Conservation (phyloP, 1,284 basidiomycete genomes). For the Fomitiporia mediterranea region DNA sequence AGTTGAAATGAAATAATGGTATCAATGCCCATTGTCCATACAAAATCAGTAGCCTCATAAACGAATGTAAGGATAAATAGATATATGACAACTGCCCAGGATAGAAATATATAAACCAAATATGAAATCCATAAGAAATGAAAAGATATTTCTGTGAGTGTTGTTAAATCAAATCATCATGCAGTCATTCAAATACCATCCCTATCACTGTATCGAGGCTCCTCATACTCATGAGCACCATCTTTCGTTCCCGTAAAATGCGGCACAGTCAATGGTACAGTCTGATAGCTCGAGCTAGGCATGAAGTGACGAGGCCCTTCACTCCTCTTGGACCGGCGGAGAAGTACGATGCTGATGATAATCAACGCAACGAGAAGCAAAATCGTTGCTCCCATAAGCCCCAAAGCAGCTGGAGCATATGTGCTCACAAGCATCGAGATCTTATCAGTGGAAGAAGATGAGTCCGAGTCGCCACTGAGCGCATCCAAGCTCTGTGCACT, state of each 20-base stretch:
- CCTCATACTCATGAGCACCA: constrained; percentile 18
- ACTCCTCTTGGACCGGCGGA: not conserved
- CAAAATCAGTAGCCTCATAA: too few relatives aligned
- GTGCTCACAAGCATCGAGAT: constrained; percentile 11
- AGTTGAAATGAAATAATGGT: too few relatives aligned
- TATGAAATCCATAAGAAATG: too few relatives aligned
- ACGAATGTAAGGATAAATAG: not conserved
- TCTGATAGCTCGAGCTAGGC: constrained; percentile 7
- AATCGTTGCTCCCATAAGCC: constrained; percentile 7
- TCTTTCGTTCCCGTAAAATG: constrained; percentile 8
- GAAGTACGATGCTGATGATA: constrained; percentile 7
- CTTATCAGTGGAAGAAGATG: not conserved
- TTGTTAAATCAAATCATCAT: not conserved
- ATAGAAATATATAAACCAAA: too few relatives aligned
- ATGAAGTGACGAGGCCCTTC: constrained; percentile 1
- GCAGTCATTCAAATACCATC: not conserved
- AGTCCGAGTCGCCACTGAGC: not conserved
- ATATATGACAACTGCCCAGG: not conserved
- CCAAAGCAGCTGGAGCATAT: constrained; percentile 10
- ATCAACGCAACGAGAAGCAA: constrained; percentile 11
- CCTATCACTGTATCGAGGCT: constrained; percentile 14
- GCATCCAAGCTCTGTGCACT: not conserved
- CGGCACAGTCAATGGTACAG: constrained; percentile 14
- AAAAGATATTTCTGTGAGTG: not conserved
- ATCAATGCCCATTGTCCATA: too few relatives aligned